Evolutionary conservation across 1,284 basidiomycete species (phyloP).

Genomic region (Trametes polyzona): DNA sequence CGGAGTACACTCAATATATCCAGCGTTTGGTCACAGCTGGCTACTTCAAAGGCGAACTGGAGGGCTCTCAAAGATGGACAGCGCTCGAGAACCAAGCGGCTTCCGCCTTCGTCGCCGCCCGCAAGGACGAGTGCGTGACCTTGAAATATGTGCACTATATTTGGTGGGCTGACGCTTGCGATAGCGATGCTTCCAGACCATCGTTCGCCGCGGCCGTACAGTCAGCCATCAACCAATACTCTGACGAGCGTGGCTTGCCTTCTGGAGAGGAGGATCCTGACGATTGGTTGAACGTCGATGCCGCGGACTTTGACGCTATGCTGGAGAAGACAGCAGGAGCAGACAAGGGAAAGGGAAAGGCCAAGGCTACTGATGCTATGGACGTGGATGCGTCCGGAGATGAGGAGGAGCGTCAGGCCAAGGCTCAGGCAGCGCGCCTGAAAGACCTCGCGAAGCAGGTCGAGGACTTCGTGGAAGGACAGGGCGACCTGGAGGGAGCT

Average conservation of each 20-base stretch:
- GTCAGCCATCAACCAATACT: slow-evolving; percentile 53
- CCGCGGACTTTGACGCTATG: slow-evolving; percentile 65
- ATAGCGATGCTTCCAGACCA: slow-evolving; percentile 60
- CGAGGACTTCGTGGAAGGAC: slow-evolving; percentile 83
- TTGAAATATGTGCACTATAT: neutral
- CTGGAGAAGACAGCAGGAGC: slow-evolving; percentile 49
- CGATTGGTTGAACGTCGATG: slow-evolving; percentile 73
- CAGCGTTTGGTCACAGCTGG: slow-evolving; percentile 61
- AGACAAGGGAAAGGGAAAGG: slow-evolving; percentile 19
- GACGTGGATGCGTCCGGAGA: slow-evolving; percentile 46
- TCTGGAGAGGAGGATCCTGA: slow-evolving; percentile 63
- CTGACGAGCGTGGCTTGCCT: slow-evolving; percentile 22
- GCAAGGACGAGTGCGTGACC: slow-evolving; percentile 70
- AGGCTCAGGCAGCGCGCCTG: slow-evolving; percentile 71
- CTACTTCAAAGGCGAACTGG: slow-evolving; percentile 78
- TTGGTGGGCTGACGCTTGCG: neutral
- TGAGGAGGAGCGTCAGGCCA: slow-evolving; percentile 52
- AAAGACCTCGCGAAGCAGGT: slow-evolving; percentile 83
- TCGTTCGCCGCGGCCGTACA: slow-evolving; percentile 79
- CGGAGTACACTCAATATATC: slow-evolving; percentile 73
- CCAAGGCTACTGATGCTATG: slow-evolving; percentile 40
- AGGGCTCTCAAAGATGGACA: slow-evolving; percentile 80
- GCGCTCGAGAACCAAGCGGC: slow-evolving; percentile 73
- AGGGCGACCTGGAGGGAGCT: slow-evolving; percentile 88
- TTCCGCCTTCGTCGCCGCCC: slow-evolving; percentile 64